Evolutionary conservation across 1,139 yeast species (phyloP), one percentile per base, ranked within the genome.

Genomic region (Geotrichum europaeum): DNA sequence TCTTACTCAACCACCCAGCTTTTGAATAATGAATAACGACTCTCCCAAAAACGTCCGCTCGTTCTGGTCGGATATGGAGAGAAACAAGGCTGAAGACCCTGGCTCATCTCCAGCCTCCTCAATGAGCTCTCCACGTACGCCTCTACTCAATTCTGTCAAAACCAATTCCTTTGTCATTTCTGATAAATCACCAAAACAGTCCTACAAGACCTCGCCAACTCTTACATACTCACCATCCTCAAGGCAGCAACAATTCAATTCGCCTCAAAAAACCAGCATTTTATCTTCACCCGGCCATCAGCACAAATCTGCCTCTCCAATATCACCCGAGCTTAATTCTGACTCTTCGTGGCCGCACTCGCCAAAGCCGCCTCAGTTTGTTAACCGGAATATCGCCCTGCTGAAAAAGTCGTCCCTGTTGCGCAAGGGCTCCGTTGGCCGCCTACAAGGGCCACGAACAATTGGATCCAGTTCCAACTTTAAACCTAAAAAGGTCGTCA

Each of bases 361-460:
- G 13, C 34, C 30, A 51, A 28, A 51, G 40, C 40, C 53, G 6
- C 22, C 18, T 15, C 30, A 25, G 6, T 13, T 30, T 51, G 24
- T 20, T 15, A 25, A 32, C 24, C 45, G 28, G 18, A 52, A 40
- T 15, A 40, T 53, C 40, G 36, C 49, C 36, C 53, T 56, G 34
- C 60, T 56, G 43, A 62, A 66, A 47, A 63, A 62, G 18, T 62
- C 69, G 0, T 67, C 69, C 2, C 62, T 69, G 6, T 58, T 65
- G 1, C 62, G 70, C 20, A 67, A 69, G 49, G 69, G 71, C 40
- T 70, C 76, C 1, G 54, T 64, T 36, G 64, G 68, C 57, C 60
- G 72, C 36, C 66, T 72, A 15, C 72, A 68, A 13, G 74, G 75
- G 15, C 76, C 75, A 0, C 65, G 74, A 20, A 61, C 65, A 30